Evolutionary conservation across 106 monocot species (phyloP), one percentile per base, ranked within the genome.

Genomic region (Apostasia shenzhenica): DNA sequence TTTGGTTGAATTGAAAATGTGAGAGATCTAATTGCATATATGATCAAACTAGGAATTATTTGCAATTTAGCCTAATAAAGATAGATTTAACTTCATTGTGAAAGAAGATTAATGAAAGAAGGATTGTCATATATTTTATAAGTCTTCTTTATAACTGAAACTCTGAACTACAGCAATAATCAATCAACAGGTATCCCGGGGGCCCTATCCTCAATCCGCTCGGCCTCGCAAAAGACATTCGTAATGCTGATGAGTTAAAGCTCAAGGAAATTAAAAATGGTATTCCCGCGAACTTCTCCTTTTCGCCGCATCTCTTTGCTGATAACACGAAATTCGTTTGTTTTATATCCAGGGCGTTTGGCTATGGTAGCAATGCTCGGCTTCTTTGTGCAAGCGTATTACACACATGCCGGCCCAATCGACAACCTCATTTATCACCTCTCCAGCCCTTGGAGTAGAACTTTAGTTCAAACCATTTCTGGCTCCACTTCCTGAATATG

Each of bases 201-300:
- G 90, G 90, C 37, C 90, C 94, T 1, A 56, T 94, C 46, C 79
- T 94, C 48, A 81, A 94, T 72, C 94, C 94, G 49, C 80, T 94
- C 2, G 94, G 94, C 8, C 75, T 94, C 9, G 94, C 82, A 3
- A 94, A 79, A 67, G 84, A 94, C 57, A 74, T 78, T 7, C 58
- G 73, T 1, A 80, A 67, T 58, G 90, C 89, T 13, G 41, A 66
- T 41, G 80, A 87, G 8, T 68, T 82, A 78, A 94, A 94, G 71
- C 86, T 94, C 1, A 94, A 90, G 61, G 93, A 94, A 72, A 90
- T 94, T 45, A 94, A 94, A 78, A 94, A 90, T 73, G 93, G 93
- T 90, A 78, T 12, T 10, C 51, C 58, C 71, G 3, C 14, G 38
- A 10, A 53, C 2, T 45, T 8, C 41, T 48, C 3, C 1, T 8